Conservation (phyloP, 176 grass and related monocot species). For the Oryza glaberrima region DNA sequence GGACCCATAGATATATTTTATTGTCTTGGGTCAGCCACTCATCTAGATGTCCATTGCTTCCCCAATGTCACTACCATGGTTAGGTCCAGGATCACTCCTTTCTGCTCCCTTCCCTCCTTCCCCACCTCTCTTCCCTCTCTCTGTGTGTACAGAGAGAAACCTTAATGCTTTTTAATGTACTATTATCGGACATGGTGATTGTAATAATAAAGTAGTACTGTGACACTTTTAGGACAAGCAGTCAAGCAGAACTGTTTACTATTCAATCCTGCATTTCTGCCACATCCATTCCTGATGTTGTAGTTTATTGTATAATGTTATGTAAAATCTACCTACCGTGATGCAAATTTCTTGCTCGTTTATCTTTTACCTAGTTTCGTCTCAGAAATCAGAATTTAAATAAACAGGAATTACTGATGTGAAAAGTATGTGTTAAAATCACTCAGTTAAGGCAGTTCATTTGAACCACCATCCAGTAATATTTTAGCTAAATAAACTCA, state of each 20-base stretch:
- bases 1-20: constrained; percentile 75
- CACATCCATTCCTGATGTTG: constrained; percentile 36
- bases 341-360: constrained; percentile 24
- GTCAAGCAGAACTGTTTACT: constrained; percentile 55
- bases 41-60: constrained; percentile 67
- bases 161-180: constrained; percentile 61
- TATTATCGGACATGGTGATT: constrained; percentile 68
- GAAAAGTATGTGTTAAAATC: constrained; percentile 22
- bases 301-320: constrained; percentile 38
- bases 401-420: background rate
- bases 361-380: background rate
- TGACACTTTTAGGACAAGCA: constrained; percentile 58
- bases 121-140: constrained; percentile 14
- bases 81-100: constrained; percentile 53
- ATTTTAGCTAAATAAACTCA: constrained; percentile 21
- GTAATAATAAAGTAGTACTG: constrained; percentile 84
- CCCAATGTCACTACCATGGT: constrained; percentile 76
- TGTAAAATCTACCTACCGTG: constrained; percentile 34
- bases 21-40: constrained; percentile 75
- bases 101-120: background rate
- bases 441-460: background rate
- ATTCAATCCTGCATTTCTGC: constrained; percentile 40
- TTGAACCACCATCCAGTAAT: background rate
- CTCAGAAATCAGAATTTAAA: background rate
- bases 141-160: constrained; percentile 33